phyloP scores from a whole-genome alignment of 331 rosid species.

The Quercus lobata region DNA sequence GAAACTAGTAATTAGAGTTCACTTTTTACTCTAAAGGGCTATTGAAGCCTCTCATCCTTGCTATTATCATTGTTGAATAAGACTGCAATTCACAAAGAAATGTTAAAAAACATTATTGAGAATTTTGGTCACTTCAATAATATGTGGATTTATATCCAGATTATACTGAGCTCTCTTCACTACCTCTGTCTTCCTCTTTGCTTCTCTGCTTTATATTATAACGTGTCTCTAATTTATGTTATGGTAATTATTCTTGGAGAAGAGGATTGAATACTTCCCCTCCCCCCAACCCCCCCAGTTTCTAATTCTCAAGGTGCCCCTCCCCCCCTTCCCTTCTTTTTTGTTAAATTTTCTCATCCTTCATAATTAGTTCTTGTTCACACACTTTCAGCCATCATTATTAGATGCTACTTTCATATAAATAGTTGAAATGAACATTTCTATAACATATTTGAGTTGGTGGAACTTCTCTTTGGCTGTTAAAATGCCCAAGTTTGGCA shows the following conservation, averaged over 20 bases:
- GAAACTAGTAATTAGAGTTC: too few species aligned
- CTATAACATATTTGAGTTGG: background rate
- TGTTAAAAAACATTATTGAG: too few species aligned
- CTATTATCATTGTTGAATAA: too few species aligned
- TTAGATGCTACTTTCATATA: background rate
- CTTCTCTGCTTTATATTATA: too few species aligned
- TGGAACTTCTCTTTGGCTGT: background rate
- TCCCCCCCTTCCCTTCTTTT: background rate
- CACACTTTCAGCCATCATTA: background rate
- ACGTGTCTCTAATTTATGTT: background rate
- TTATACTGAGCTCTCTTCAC: too few species aligned
- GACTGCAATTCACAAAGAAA: too few species aligned
- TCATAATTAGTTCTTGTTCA: background rate
- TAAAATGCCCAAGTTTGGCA: background rate
- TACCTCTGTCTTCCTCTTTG: too few species aligned
- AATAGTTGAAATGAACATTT: background rate
- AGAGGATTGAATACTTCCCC: background rate
- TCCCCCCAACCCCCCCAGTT: too few species aligned
- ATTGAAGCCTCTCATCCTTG: too few species aligned
- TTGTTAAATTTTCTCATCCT: background rate
- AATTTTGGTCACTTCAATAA: too few species aligned
- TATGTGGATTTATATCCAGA: too few species aligned
- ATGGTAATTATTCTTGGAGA: background rate
- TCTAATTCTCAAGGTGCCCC: background rate
- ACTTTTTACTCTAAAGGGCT: too few species aligned